These are phyloP conservation scores for Capsaspora owczarzaki DNA, from an alignment of 78 protist species.

Conservation along the genomic window DNA sequence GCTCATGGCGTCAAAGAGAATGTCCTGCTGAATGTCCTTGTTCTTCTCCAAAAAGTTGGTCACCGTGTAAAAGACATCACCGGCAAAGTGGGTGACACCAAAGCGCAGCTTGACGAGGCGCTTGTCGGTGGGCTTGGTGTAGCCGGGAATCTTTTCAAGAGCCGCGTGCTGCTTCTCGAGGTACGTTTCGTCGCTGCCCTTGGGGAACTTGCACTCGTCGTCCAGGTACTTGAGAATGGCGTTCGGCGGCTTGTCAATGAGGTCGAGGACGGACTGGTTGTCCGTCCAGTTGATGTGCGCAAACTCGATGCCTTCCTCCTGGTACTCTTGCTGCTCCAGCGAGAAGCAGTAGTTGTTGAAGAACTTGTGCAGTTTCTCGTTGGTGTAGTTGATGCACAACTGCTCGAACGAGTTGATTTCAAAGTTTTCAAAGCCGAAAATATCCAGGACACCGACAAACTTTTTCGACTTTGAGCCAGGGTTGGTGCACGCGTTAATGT, in stretches of 20 bases:
- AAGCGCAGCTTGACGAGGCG: not conserved
- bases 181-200: conserved; percentile 36
- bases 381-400: conserved; percentile 82
- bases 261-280: conserved; percentile 7
- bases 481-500: conserved; percentile 16
- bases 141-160: not conserved
- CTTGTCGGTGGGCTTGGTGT: conserved; percentile 2
- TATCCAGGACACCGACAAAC: conserved; percentile 77
- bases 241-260: conserved; percentile 28
- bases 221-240: conserved; percentile 41
- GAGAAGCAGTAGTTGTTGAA: conserved; percentile 48
- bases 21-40: conserved; percentile 55
- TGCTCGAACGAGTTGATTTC: conserved; percentile 71
- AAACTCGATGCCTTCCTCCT: conserved; percentile 35
- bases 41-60: conserved; percentile 83
- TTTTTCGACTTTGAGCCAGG: not conserved
- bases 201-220: conserved; percentile 40
- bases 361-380: conserved; percentile 82
- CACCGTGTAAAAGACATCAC: conserved; percentile 59
- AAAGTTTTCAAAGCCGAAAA: conserved; percentile 89
- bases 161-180: conserved; percentile 12
- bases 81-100: conserved; percentile 58
- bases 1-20: conserved; percentile 21
- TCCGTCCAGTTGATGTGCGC: conserved; percentile 24
- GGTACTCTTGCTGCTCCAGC: conserved; percentile 22